These are phyloP conservation scores for Alternaria gaisen DNA, from an alignment of 2,329 filamentous ascomycete genomes.

Conservation along the genomic window DNA sequence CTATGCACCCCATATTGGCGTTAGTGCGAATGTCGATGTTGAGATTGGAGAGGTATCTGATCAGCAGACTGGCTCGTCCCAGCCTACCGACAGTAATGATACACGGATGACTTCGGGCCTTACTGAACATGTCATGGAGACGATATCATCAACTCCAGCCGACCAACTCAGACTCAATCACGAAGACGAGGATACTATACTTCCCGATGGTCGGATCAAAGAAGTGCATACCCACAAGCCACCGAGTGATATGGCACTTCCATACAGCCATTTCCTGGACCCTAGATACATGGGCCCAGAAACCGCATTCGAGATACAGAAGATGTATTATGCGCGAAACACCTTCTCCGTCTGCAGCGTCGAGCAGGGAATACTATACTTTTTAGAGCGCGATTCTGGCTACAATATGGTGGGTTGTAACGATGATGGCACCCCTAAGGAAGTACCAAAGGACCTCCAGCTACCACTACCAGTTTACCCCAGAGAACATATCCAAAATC, in stretches of 20 bases:
- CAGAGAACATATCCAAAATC: constrained; percentile 22
- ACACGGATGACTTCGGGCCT: background rate
- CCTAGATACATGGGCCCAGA: constrained; percentile 26
- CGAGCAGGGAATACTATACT: constrained; percentile 19
- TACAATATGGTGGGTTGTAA: background rate
- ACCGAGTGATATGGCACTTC: constrained; percentile 27
- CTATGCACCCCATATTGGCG: background rate
- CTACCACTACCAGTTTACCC: constrained; percentile 5
- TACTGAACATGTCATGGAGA: background rate
- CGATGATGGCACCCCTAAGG: background rate
- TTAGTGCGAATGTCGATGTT: background rate
- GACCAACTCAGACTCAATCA: background rate
- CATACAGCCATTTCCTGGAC: constrained; percentile 30
- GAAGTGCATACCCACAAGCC: constrained; percentile 32
- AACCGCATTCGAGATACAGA: constrained; percentile 23
- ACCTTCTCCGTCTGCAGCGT: constrained; percentile 36
- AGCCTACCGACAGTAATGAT: background rate
- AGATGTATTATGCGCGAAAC: constrained; percentile 32
- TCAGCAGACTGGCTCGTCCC: background rate
- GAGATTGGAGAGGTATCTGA: background rate
- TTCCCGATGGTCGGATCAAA: constrained; percentile 28
- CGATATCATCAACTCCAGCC: background rate
- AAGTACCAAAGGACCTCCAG: constrained; percentile 4
- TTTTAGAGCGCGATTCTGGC: constrained; percentile 16
- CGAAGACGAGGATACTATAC: constrained; percentile 3